A percentile compares a stretch with the other conserved stretches of the same genome.
phyloP scores from a whole-genome alignment of 768 basidiomycete genomes.

The Candolleomyces aberdarensis region DNA sequence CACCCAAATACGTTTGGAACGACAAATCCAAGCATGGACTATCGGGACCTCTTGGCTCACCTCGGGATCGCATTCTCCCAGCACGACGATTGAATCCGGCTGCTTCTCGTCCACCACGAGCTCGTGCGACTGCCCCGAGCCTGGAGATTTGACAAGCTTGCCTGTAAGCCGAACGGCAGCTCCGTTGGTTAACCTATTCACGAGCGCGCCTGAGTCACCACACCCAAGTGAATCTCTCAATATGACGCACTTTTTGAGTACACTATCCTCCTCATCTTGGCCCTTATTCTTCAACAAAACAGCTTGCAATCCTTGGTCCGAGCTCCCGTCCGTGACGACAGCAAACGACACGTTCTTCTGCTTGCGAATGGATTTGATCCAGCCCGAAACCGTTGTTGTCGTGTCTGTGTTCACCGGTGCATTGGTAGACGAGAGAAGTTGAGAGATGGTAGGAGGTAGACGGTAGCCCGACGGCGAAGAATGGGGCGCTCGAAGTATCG shows the following conservation, averaged over 20 bases:
- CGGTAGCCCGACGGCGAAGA: background rate
- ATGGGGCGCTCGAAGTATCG: background rate
- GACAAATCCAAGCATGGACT: too few relatives aligned
- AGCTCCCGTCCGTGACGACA: conserved; percentile 79
- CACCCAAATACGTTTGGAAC: too few relatives aligned
- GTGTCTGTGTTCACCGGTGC: background rate
- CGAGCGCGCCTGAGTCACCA: conserved; percentile 15
- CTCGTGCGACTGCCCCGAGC: conserved; percentile 46
- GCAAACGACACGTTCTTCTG: conserved; percentile 91
- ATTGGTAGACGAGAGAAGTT: background rate
- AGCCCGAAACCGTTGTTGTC: conserved; percentile 59
- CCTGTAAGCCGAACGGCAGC: conserved; percentile 40
- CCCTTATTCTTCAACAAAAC: conserved; percentile 52
- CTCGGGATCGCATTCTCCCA: conserved; percentile 48
- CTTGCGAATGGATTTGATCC: conserved; percentile 81
- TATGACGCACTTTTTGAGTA: conserved; percentile 23
- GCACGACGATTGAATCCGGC: conserved; percentile 31
- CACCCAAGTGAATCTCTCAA: background rate
- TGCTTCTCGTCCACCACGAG: conserved; percentile 37
- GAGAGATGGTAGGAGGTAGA: conserved; percentile 13
- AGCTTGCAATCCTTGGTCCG: conserved; percentile 67
- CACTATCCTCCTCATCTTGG: conserved; percentile 23
- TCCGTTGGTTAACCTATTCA: conserved; percentile 39
- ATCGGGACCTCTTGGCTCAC: conserved; percentile 20
- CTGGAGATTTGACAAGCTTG: conserved; percentile 41